Base-by-base conservation (phyloP, 352 stramenopile genomes). In the Globisporangium canariense region DNA sequence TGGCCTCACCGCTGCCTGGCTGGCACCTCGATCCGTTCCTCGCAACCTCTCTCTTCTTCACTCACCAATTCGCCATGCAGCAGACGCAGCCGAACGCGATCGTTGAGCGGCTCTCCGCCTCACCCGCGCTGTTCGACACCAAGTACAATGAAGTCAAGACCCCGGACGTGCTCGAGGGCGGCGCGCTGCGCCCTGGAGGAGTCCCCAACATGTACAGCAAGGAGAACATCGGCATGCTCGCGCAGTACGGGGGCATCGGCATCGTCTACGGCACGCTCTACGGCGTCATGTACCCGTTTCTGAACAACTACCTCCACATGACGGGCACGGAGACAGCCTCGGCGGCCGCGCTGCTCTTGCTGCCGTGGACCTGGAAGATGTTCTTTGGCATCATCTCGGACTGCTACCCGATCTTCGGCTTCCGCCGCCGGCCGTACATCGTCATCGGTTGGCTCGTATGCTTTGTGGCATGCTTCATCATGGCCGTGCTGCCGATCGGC, bases 351-450 rank as follows among this genome's bases (percentile, higher is more conserved):
- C 45, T 93, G 9, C 73, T 95, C 11, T 73, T 75, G 51, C 67
- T 96, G 0, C 83, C 82, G 13, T 96, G 84, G 83, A 84, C 75
- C 5, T 88, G 89, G 61, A 96, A 95, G 68, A 80, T 92, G 16
- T 64, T 88, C 34, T 74, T 86, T 60, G 83, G 80, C 41, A 75
- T 87, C 51, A 28, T 83, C 36, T 66, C 75, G 14, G 75, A 86
- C 56, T 69, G 62, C 53, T 65, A 71, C 28, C 77, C 77, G 16
- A 76, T 86, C 58, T 71, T 66, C 11, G 72, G 73, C 43, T 83
- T 74, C 62, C 73, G 74, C 16, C 72, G 77, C 0, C 69, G 73
- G 1, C 76, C 75, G 25, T 86, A 86, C 71, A 91, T 96, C 64
- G 70, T 88, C 28, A 77, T 94, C 56, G 90, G 88, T 18, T 90